Evolutionary conservation across 495 filamentous ascomycete genomes (phyloP).

Genomic region (Penicillium verhagenii): DNA sequence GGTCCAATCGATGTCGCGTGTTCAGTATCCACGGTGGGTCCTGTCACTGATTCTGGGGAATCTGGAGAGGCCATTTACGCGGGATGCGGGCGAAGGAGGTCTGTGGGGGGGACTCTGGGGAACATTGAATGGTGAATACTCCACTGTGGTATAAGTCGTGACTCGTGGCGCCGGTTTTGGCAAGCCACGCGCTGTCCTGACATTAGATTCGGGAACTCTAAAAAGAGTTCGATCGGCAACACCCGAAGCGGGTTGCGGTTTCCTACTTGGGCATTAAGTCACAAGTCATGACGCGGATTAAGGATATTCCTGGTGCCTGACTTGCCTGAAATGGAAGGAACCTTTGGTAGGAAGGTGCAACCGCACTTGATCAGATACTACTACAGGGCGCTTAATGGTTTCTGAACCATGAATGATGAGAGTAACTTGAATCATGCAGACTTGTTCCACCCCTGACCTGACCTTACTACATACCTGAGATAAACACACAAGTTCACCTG

Average conservation of each 20-base stretch:
- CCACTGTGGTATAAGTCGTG: too few species aligned
- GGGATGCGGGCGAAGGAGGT: background rate
- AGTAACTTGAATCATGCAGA: too few species aligned
- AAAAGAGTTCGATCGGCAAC: background rate
- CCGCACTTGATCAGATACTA: background rate
- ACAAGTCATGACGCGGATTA: background rate
- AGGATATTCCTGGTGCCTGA: background rate
- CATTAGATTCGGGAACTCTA: too few species aligned
- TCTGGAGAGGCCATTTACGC: constrained; percentile 3
- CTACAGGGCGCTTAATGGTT: too few species aligned
- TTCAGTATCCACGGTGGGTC: constrained; percentile 1
- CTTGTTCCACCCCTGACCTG: too few species aligned
- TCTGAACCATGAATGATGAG: too few species aligned
- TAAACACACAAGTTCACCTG: too few species aligned
- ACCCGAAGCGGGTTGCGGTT: background rate
- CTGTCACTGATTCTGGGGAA: constrained; percentile 6
- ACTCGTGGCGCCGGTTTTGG: too few species aligned
- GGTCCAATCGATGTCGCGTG: constrained; percentile 1
- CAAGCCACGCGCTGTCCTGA: too few species aligned
- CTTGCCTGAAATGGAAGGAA: background rate
- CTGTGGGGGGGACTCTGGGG: background rate
- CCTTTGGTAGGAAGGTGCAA: background rate
- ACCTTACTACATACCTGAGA: too few species aligned
- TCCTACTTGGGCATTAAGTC: background rate
- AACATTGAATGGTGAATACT: too few species aligned